These are phyloP conservation scores for Sugiyamaella paludigena DNA, from an alignment of 1,139 yeast genomes.

Conservation along the genomic window DNA sequence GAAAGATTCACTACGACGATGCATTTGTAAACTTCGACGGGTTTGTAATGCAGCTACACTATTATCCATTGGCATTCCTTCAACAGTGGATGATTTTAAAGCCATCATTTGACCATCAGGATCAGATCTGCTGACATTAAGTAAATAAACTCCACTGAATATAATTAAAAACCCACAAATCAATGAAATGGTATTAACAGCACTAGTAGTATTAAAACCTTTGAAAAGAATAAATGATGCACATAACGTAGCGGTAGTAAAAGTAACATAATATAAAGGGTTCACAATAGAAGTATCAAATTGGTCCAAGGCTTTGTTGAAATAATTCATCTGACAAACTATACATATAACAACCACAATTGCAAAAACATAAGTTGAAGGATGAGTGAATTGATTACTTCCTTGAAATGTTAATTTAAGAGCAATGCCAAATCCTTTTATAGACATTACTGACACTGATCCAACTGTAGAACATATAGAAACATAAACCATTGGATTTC, in stretches of 20 bases:
- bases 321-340: conserved; percentile 87
- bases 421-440: conserved; percentile 92
- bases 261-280: conserved; percentile 86
- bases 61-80: conserved; percentile 77
- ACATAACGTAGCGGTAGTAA: conserved; percentile 80
- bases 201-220: conserved; percentile 82
- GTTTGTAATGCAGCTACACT: conserved; percentile 83
- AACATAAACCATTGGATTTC: conserved; percentile 85
- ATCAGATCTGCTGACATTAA: conserved; percentile 73
- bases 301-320: conserved; percentile 90
- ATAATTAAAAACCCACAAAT: conserved; percentile 84
- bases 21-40: conserved; percentile 48
- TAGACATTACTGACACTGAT: conserved; percentile 86
- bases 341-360: conserved; percentile 78
- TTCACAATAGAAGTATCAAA: conserved; percentile 91
- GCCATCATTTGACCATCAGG: conserved; percentile 49
- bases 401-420: conserved; percentile 81
- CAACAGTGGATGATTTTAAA: conserved; percentile 51
- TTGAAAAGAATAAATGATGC: conserved; percentile 85
- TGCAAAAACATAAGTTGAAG: conserved; percentile 80
- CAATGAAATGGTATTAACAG: conserved; percentile 79
- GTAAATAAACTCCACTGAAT: conserved; percentile 80
- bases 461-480: conserved; percentile 91
- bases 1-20: conserved; percentile 38
- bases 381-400: conserved; percentile 84